Base-by-base conservation (phyloP, 1,284 basidiomycete species). In the Boletellus sp. region DNA sequence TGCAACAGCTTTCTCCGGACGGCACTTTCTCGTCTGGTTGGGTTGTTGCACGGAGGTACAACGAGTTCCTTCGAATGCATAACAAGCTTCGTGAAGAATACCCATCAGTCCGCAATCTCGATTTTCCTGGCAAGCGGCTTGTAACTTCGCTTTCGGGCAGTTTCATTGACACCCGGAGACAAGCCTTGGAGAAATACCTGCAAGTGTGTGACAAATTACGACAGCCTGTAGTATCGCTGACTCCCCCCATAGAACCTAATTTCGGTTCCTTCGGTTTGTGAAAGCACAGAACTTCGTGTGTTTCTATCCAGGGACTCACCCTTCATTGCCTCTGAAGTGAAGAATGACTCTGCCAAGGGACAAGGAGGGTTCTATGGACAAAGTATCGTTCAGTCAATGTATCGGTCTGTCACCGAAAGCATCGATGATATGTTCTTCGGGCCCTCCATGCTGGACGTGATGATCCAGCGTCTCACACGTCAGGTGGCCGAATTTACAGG, bases 351-450 rank as follows among this genome's bases (percentile, higher is more conserved):
- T 6, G 44, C 68, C 8, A 77, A 77, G 54, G 60, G 69, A 9
- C 54, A 69, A 10, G 60, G 69, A 2, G 63, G 75, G 0, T 82
- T 84, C 53, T 79, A 83, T 2, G 83, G 89, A 9, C 80, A 84
- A 37, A 79, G 79, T 47, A 73, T 94, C 37, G 87, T 96, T 47
- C 84, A 85, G 52, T 84, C 84, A 16, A 76, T 97, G 53, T 94
- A 94, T 65, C 81, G 87, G 42, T 89, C 92, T 23, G 84, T 96
- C 41, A 82, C 93, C 6, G 87, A 89, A 53, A 92, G 91, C 61
- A 86, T 96, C 54, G 94, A 96, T 66, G 93, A 94, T 63, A 91
- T 93, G 76, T 84, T 93, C 65, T 90, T 91, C 50, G 90, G 89
- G 0, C 91, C 91, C 1, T 93, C 91, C 0, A 95, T 96, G 91